Base-by-base conservation (phyloP, 768 basidiomycete species). In the Tricholoma saponaceum region DNA sequence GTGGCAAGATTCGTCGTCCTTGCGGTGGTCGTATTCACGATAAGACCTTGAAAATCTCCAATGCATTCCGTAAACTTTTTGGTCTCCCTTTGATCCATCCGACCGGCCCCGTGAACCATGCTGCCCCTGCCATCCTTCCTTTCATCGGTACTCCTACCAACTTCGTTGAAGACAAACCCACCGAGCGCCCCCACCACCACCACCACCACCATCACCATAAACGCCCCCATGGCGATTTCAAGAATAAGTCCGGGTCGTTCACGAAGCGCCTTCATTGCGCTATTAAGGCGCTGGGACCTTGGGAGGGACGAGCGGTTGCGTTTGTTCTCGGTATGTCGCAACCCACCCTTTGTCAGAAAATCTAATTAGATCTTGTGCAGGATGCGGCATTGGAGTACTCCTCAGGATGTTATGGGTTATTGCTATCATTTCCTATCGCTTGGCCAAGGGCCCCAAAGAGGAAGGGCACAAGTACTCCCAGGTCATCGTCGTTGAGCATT, bases 381-480 rank as follows among this genome's bases (percentile, higher is more conserved):
- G 90, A n/a, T 91, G 89, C 64, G 90, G 90, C 52, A 82, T 92
- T 53, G 91, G 91, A 55, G 90, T 92, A 44, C 79, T 93, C 23
- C 70, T 92, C 57, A 79, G 91, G 67, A 90, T 92, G 86, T 64
- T 90, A 68, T 92, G 81, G 80, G 90, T 92, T 61, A 66, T 92
- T 62, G 67, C 78, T 28, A 72, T 92, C 58, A 72, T 93, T 60
- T 64, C 78, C 32, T 82, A 77, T 64, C 88, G 91, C 64, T 66
- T 82, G 35, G 62, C 86, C 67, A 75, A 70, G 14, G 81, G 79
- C 52, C 71, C 72, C 9, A 72, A 73, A 49, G 60, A 64, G 35
- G 71, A 77, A 3, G 77, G 79, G 46, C 66, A 75, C 43, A 70
- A 74, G 43, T 76, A 80, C 56, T 69, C 74, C 30, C 68, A 65